Evolutionary conservation across 192 early-diverging fungal genomes (phyloP).

Genomic region (Anaeromyces robustus): DNA sequence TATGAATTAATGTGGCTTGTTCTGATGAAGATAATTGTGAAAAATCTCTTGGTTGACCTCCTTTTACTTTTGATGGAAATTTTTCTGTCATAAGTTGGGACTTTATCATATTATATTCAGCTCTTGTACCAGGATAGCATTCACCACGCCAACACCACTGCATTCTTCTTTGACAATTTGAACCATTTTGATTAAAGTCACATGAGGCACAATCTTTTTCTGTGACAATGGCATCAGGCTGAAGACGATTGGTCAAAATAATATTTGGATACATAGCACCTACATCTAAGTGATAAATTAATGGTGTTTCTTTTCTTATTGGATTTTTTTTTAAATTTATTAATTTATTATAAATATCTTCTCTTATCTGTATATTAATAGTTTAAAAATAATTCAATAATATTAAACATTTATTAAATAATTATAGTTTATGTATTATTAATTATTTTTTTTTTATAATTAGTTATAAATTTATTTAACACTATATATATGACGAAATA

Average conservation of each 20-base stretch:
- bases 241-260: constrained; percentile 92
- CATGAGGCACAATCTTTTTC: constrained; percentile 80
- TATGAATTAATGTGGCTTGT: constrained; percentile 52
- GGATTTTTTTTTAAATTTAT: constrained; percentile 65
- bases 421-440: no score
- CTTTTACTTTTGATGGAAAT: constrained; percentile 48
- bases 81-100: constrained; percentile 67
- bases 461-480: not conserved
- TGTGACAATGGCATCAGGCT: constrained; percentile 88
- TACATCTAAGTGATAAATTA: constrained; percentile 98
- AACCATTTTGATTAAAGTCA: constrained; percentile 79
- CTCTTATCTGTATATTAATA: constrained; percentile 36
- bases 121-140: constrained; percentile 74
- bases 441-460: no score
- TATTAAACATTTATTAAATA: no score
- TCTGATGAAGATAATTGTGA: constrained; percentile 50
- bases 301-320: constrained; percentile 57
- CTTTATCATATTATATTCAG: constrained; percentile 82
- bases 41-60: constrained; percentile 25
- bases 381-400: no score
- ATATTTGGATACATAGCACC: constrained; percentile 99
- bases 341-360: constrained; percentile 45
- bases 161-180: constrained; percentile 83
- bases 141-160: constrained; percentile 97
- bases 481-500: not conserved